Evolutionary conservation across 176 grass and related monocot genomes (phyloP), one percentile per base, ranked within the genome.

Genomic region (Ananas comosus): DNA sequence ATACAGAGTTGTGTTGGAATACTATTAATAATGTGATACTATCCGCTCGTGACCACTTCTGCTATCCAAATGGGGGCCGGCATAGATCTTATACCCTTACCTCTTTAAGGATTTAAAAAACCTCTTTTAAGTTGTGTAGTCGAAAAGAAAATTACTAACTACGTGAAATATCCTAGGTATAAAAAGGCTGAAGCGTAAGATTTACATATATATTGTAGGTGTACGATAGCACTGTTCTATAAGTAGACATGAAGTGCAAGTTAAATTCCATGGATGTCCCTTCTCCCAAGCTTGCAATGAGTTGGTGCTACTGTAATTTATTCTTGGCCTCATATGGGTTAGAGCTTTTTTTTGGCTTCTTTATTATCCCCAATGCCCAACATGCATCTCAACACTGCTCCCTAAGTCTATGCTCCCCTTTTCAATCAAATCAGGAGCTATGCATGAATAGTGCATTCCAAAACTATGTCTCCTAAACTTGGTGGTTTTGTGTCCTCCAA

Each of bases 261-360:
- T 27, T 69, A 50, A 49, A 69, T 69, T 69, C 67, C 67, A 22
- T 5, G 56, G 56, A 61, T 61, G 56, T 10, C 56, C 21, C 16
- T 18, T 61, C 56, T 61, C 56, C 56, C 21, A 18, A 61, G 56
- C 56, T 61, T 10, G 9, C 16, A 61, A 61, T 61, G 17, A 21
- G 17, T 61, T 61, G 56, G 11, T 61, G 16, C 56, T n/a, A 61
- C 21, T 61, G 5, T 19, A 9, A 16, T 61, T 61, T 61, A 16
- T 61, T 19, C 4, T 1, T 61, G 56, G 56, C 56, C 5, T 61
- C 56, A 22, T 61, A 10, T 10, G 17, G 16, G 10, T 18, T 61
- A 61, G 17, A n/a, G 2, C 56, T 42, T 42, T 42, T 33, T n/a
- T 17, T 59, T 10, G 1, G 7, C 56, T 19, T 61, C 21, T 61